A percentile compares a stretch with the other conserved stretches of the same genome.
Evolutionary conservation across 257 asterid species (phyloP).

Genomic region (Cynanchum wilfordii): DNA sequence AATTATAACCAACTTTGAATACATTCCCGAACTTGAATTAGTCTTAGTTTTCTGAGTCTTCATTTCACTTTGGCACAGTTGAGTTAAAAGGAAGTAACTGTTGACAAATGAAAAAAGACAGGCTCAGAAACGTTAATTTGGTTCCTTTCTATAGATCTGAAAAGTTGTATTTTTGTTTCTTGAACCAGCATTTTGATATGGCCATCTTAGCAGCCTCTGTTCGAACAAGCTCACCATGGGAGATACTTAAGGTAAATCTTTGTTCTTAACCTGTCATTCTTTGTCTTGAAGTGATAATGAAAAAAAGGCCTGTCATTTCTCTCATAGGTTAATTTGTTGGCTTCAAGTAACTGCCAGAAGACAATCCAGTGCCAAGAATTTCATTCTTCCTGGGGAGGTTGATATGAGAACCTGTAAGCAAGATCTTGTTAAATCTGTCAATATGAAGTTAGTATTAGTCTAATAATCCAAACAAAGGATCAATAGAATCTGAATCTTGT

Average conservation of each 20-base stretch:
- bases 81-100: too few relatives aligned
- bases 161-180: not conserved
- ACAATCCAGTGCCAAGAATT: not conserved
- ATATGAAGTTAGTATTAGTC: not conserved
- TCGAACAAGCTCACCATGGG: slow-evolving; percentile 44
- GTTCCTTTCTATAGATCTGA: not conserved
- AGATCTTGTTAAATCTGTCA: not conserved
- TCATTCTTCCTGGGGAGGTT: slow-evolving; percentile 10
- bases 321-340: slow-evolving; percentile 60
- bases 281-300: not conserved
- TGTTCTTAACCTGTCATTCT: not conserved
- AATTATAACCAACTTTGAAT: not conserved
- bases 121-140: too few relatives aligned
- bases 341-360: slow-evolving; percentile 29
- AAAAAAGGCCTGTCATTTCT: not conserved
- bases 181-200: slow-evolving; percentile 68
- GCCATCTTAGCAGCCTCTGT: slow-evolving; percentile 54
- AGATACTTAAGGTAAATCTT: slow-evolving; percentile 53
- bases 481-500: not conserved
- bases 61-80: not conserved
- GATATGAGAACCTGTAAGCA: not conserved
- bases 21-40: not conserved
- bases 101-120: too few relatives aligned
- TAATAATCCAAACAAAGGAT: not conserved
- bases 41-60: not conserved